phyloP scores from a whole-genome alignment of 2,329 filamentous ascomycete genomes.

The Tolypocladium capitatum region DNA sequence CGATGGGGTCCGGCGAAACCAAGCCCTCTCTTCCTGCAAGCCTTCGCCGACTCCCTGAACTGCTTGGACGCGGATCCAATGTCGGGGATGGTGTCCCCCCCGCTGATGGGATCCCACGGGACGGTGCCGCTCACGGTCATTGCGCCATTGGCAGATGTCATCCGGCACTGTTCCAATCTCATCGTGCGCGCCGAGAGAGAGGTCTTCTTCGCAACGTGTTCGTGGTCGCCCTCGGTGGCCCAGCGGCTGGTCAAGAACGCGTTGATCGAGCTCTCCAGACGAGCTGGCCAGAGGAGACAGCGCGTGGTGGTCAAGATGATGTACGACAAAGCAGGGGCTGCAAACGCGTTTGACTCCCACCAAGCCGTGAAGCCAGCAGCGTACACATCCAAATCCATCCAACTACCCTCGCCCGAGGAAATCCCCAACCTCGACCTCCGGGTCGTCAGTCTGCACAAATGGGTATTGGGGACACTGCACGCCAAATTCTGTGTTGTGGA shows the following conservation, averaged over 20 bases:
- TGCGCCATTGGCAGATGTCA: slow-evolving; percentile 43
- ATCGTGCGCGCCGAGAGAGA: slow-evolving; percentile 62
- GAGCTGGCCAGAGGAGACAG: slow-evolving; percentile 43
- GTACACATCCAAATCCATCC: slow-evolving; percentile 44
- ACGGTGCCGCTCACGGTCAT: slow-evolving; percentile 57
- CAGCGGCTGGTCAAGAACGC: slow-evolving; percentile 55
- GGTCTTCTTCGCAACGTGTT: slow-evolving; percentile 63
- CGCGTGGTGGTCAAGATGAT: slow-evolving; percentile 59
- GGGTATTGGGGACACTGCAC: slow-evolving; percentile 62
- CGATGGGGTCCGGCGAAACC: slow-evolving; percentile 52
- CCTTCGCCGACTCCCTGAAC: slow-evolving; percentile 52
- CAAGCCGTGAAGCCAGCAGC: slow-evolving; percentile 42
- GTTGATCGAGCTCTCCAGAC: slow-evolving; percentile 52
- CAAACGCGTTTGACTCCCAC: slow-evolving; percentile 54
- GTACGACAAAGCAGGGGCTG: slow-evolving; percentile 56
- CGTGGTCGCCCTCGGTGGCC: slow-evolving; percentile 58
- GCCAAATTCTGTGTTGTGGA: slow-evolving; percentile 69
- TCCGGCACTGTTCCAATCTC: slow-evolving; percentile 61
- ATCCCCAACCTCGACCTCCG: slow-evolving; percentile 60
- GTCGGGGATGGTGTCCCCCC: slow-evolving; percentile 37
- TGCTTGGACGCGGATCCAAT: slow-evolving; percentile 38
- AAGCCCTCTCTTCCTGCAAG: slow-evolving; percentile 53
- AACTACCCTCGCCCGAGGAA: slow-evolving; percentile 47
- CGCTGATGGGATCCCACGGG: slow-evolving; percentile 41
- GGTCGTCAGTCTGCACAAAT: slow-evolving; percentile 59